Evolutionary conservation across 495 filamentous ascomycete species (phyloP).

Genomic region (Hypomontagnella monticulosa): DNA sequence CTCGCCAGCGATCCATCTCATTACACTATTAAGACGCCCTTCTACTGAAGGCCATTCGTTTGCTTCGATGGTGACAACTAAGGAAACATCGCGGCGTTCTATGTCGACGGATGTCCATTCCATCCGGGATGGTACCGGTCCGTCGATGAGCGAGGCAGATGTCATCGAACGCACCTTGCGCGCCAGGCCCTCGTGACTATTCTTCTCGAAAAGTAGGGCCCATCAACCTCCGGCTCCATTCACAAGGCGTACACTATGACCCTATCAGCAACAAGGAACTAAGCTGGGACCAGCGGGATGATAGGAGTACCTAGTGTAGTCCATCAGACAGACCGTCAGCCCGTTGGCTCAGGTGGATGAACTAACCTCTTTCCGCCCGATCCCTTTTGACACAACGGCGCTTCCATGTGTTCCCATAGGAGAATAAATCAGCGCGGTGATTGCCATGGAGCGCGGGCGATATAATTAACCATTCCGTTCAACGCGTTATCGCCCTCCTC

Average conservation of each 20-base stretch:
- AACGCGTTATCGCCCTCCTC: constrained; percentile 46
- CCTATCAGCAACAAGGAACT: constrained; percentile 14
- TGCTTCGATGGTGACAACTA: constrained; percentile 15
- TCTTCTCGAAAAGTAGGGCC: constrained; percentile 3
- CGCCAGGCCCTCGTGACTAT: constrained; percentile 4
- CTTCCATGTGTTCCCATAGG: constrained; percentile 19
- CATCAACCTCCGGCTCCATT: constrained; percentile 1
- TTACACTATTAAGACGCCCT: constrained; percentile 19
- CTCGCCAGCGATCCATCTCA: neutral
- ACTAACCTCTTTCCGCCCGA: constrained; percentile 18
- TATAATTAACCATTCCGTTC: constrained; percentile 47
- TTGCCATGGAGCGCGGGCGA: constrained; percentile 46
- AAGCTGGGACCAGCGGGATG: neutral
- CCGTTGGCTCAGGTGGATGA: constrained; percentile 5
- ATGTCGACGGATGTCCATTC: constrained; percentile 2
- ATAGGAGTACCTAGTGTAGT: constrained; percentile 10
- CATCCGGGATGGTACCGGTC: neutral
- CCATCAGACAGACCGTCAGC: constrained; percentile 8
- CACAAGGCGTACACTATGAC: constrained; percentile 18
- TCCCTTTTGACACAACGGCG: constrained; percentile 5
- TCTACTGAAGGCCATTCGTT: constrained; percentile 9
- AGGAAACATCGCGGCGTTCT: constrained; percentile 4
- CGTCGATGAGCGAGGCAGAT: constrained; percentile 22
- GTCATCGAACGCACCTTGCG: neutral
- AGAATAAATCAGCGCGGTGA: constrained; percentile 21